Base-by-base conservation (phyloP, 306 rosid genomes). In the Begonia masoniana region DNA sequence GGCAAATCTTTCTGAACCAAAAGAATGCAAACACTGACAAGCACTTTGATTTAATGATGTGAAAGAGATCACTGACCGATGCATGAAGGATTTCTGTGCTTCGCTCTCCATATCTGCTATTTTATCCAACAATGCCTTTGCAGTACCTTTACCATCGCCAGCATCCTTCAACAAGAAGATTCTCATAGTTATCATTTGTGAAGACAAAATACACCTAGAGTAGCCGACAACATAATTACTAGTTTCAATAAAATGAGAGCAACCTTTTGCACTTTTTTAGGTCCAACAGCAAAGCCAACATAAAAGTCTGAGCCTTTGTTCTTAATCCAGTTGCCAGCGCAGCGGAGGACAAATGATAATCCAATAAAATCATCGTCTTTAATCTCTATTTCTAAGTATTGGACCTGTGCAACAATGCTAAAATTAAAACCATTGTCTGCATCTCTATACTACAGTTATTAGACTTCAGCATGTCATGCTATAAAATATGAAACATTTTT, bases 31-130 rank as follows among this genome's bases (percentile, higher is more conserved):
- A 7, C 39, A 31, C 39, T 31, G 39, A 31, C 39, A 31, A 31
- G 39, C 39, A 31, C 39, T 4, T 31, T 5, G 39, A 7, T 5
- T 31, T 31, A 31, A 31, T 31, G 39, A 31, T 31, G 39, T 5
- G 8, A 31, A 31, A 6, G 39, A 31, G 65, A 62, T 55, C 39
- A 63, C 91, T 59, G 55, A 86, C 99, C 99, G 70, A 65, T 91
- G 99, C 99, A 91, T 91, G 63, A 91, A 86, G 71, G 99, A 91
- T 68, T 82, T 91, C 55, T 91, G 86, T 24, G 99, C 99, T 69
- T 86, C 96, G 45, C 82, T 65, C 76, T 91, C 99, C 88, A 50
- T 11, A 16, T 63, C 64, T 39, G 92, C 99, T 74, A 86, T 91
- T 62, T 60, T 75, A 69, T 83, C 76, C 73, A 91, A 64, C 74